Evolutionary conservation across 129 eudicot genomes (phyloP).

Genomic region (Flaveria linearis): DNA sequence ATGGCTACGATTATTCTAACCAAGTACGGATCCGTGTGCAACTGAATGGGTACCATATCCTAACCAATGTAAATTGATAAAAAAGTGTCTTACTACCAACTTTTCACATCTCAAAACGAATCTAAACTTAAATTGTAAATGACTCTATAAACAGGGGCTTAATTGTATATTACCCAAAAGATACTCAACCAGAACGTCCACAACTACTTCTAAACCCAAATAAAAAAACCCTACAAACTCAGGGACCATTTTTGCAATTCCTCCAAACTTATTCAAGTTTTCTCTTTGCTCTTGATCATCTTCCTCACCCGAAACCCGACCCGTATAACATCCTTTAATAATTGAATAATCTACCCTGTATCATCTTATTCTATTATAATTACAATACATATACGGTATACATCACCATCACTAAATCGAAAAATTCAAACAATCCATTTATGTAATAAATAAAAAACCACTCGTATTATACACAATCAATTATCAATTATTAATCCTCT

Average conservation of each 20-base stretch:
- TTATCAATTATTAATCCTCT: background rate
- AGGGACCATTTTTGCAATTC: background rate
- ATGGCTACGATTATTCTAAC: no score
- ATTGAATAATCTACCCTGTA: constrained; percentile 3
- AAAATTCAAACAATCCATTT: constrained; percentile 38
- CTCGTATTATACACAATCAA: constrained; percentile 42
- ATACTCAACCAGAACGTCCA: background rate
- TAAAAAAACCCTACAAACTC: background rate
- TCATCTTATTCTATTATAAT: constrained; percentile 23
- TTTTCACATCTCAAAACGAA: background rate
- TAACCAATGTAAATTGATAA: no score
- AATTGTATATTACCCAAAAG: background rate
- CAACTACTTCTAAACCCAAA: no score
- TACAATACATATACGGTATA: background rate
- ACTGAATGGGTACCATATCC: no score
- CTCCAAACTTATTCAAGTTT: background rate
- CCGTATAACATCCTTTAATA: background rate
- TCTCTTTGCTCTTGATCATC: background rate
- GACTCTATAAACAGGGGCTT: background rate
- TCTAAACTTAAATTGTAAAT: background rate
- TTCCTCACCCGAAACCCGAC: background rate
- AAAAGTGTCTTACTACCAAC: background rate
- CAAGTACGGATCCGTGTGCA: no score
- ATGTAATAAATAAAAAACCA: constrained; percentile 17
- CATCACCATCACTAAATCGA: constrained; percentile 17